Evolutionary conservation across 2,329 filamentous ascomycete genomes (phyloP).

Genomic region (Stromatinia cepivora): DNA sequence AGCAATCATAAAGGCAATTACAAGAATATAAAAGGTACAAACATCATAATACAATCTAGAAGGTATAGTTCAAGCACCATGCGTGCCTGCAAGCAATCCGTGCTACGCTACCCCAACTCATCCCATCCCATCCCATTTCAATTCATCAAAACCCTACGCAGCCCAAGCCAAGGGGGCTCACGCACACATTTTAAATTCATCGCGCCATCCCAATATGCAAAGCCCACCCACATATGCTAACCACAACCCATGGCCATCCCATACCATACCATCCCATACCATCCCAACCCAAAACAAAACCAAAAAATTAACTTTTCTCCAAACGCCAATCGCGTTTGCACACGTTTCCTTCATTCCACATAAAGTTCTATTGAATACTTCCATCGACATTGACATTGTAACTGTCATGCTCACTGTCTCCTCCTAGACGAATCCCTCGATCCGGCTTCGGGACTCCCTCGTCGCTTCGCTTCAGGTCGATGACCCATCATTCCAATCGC

Average conservation of each 20-base stretch:
- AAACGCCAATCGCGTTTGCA: slow-evolving; percentile 13
- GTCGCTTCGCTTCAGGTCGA: slow-evolving; percentile 49
- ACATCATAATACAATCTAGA: slow-evolving; percentile 35
- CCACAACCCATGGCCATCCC: slow-evolving; percentile 2
- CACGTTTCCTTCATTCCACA: not conserved
- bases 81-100: slow-evolving; percentile 24
- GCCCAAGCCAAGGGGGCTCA: not conserved
- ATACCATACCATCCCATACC: not conserved
- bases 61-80: slow-evolving; percentile 28
- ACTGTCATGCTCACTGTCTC: slow-evolving; percentile 39
- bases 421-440: slow-evolving; percentile 50
- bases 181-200: slow-evolving; percentile 12
- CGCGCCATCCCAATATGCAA: slow-evolving; percentile 22
- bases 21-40: slow-evolving; percentile 17
- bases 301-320: slow-evolving; percentile 1
- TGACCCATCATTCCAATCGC: slow-evolving; percentile 34
- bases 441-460: slow-evolving; percentile 52
- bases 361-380: slow-evolving; percentile 2
- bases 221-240: slow-evolving; percentile 16
- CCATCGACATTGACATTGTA: not conserved
- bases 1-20: slow-evolving; percentile 1
- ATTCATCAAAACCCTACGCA: slow-evolving; percentile 19
- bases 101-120: slow-evolving; percentile 29
- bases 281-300: slow-evolving; percentile 1
- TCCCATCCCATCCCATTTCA: slow-evolving; percentile 30